Evolutionary conservation across 2,329 filamentous ascomycete species (phyloP).

Genomic region (Hypoxylon sp.): DNA sequence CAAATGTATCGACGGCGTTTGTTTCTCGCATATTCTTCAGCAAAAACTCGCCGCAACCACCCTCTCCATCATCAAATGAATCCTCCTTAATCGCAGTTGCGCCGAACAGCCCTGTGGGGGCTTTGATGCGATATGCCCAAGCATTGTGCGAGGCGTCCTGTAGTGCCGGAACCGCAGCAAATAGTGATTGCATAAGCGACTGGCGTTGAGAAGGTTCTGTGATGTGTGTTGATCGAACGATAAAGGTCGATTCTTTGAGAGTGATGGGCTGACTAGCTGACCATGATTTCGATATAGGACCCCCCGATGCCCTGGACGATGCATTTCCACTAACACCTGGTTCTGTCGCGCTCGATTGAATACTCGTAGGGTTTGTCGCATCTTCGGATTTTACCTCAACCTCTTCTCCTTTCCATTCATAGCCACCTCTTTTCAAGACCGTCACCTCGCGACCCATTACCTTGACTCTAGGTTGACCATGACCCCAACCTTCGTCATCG

Average conservation of each 20-base stretch:
- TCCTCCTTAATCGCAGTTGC: conserved; percentile 56
- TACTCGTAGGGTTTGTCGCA: conserved; percentile 16
- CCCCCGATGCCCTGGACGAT: conserved; percentile 24
- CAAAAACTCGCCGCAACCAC: conserved; percentile 65
- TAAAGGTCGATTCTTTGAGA: conserved; percentile 64
- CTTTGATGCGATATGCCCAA: conserved; percentile 59
- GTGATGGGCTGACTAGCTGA: conserved; percentile 60
- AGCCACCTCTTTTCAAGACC: conserved; percentile 81
- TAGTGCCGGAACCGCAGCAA: conserved; percentile 59
- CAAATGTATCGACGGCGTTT: conserved; percentile 59
- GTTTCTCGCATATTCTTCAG: conserved; percentile 62
- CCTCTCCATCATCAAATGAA: conserved; percentile 69
- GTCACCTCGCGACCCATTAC: conserved; percentile 78
- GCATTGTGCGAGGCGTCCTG: conserved; percentile 66
- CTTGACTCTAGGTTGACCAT: conserved; percentile 76
- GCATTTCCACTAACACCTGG: conserved; percentile 32
- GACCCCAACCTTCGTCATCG: conserved; percentile 75
- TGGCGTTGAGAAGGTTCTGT: conserved; percentile 52
- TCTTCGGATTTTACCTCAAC: conserved; percentile 33
- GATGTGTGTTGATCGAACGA: conserved; percentile 61
- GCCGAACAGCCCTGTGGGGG: conserved; percentile 46
- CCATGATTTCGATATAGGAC: conserved; percentile 53
- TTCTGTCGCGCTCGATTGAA: conserved; percentile 28
- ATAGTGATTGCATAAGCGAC: conserved; percentile 56
- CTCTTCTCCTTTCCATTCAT: conserved; percentile 64